Conservation (phyloP, 2,329 filamentous ascomycete genomes). For the Cladophialophora yegresii region DNA sequence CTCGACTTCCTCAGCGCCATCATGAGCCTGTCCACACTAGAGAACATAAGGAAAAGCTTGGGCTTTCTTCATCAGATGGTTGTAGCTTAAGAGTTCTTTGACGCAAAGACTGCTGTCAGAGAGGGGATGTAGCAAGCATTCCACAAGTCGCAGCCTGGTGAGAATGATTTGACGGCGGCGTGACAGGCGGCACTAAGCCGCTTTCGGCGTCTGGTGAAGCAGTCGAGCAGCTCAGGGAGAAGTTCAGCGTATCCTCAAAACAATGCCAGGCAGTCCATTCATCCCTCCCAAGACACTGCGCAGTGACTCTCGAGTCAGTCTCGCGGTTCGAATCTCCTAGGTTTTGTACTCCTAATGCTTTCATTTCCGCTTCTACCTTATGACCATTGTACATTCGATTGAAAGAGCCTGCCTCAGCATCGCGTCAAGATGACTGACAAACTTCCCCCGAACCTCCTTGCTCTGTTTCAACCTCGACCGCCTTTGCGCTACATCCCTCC, state of each 20-base stretch:
- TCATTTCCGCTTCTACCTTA: conserved; percentile 7
- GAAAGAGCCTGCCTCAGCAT: conserved; percentile 25
- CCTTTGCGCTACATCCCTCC: conserved; percentile 86
- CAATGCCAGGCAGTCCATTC: conserved; percentile 4
- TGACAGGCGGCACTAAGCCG: conserved; percentile 12
- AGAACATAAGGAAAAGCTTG: not conserved
- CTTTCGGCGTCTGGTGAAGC: conserved; percentile 7
- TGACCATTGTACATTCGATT: conserved; percentile 2
- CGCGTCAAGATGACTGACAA: conserved; percentile 81
- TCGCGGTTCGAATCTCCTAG: not conserved
- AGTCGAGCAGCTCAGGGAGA: not conserved
- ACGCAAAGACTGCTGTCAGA: not conserved
- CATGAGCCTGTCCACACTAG: not conserved
- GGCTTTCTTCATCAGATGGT: not conserved
- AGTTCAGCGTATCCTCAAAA: conserved; percentile 4
- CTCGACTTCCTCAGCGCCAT: not conserved
- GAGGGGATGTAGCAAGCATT: too few relatives aligned
- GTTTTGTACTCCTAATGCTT: conserved; percentile 7
- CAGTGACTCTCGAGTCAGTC: not conserved
- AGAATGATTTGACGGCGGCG: not conserved
- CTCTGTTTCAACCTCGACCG: conserved; percentile 92
- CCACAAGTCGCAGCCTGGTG: not conserved
- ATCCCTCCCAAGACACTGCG: conserved; percentile 2
- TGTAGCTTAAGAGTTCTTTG: not conserved
- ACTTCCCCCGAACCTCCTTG: conserved; percentile 86